Evolutionary conservation across 1,284 basidiomycete genomes (phyloP).

Genomic region (Pseudozyma sp.): DNA sequence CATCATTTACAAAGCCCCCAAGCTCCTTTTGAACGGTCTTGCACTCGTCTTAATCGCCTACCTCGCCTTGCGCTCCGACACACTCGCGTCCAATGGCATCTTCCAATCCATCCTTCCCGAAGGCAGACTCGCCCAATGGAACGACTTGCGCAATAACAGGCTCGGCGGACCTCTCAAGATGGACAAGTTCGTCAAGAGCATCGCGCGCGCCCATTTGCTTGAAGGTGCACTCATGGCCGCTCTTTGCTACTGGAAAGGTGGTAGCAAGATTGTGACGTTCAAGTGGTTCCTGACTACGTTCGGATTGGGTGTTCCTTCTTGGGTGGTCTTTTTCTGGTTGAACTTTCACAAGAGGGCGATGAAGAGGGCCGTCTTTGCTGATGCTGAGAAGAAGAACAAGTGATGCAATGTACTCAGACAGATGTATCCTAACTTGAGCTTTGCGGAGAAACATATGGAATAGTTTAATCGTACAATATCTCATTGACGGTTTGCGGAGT

Average conservation of each 20-base stretch:
- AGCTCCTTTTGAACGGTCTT: conserved; percentile 15
- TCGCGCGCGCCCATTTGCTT: conserved; percentile 28
- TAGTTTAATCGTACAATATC: too few species aligned
- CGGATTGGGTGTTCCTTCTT: conserved; percentile 49
- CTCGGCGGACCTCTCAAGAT: conserved; percentile 40
- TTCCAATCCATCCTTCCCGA: conserved; percentile 29
- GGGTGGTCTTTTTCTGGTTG: conserved; percentile 49
- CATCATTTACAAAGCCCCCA: conserved; percentile 42
- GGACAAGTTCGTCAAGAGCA: conserved; percentile 31
- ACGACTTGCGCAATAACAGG: conserved; percentile 34
- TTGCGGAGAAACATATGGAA: too few species aligned
- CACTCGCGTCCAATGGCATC: conserved; percentile 29
- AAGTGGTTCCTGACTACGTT: conserved; percentile 43
- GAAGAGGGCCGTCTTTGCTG: conserved; percentile 21
- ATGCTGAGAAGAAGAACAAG: conserved; percentile 36
- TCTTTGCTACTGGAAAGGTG: conserved; percentile 38
- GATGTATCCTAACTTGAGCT: too few species aligned
- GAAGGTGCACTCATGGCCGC: conserved; percentile 37
- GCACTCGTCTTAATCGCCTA: conserved; percentile 14
- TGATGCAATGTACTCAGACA: not conserved
- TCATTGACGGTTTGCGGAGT: not conserved
- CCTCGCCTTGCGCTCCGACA: conserved; percentile 39
- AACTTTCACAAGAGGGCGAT: conserved; percentile 41
- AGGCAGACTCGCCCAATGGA: conserved; percentile 26
- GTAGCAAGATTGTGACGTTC: conserved; percentile 19